These are phyloP conservation scores for Moesziomyces sp. DNA, from an alignment of 1,284 basidiomycete genomes.

Conservation along the genomic window DNA sequence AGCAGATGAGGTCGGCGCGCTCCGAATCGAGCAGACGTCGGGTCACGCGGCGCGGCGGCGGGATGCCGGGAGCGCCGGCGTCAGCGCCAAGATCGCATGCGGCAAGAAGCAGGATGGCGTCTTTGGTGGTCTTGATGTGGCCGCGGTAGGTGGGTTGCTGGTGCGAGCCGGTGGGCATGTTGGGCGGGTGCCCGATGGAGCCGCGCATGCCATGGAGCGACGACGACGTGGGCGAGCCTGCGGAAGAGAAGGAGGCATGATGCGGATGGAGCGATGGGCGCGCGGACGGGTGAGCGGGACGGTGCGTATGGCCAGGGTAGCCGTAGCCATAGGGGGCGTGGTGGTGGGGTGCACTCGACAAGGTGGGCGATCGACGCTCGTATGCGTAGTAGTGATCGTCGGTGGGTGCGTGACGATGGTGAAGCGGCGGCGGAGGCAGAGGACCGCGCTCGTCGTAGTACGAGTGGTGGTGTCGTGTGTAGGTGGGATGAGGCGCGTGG, in stretches of 20 bases:
- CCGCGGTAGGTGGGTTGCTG: slow-evolving; percentile 64
- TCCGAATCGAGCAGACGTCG: slow-evolving; percentile 63
- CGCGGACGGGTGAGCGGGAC: slow-evolving; percentile 16
- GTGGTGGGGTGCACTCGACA: slow-evolving; percentile 14
- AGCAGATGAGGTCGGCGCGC: slow-evolving; percentile 58
- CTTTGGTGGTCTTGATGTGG: slow-evolving; percentile 63
- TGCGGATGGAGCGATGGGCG: slow-evolving; percentile 24
- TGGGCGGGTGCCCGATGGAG: slow-evolving; percentile 16
- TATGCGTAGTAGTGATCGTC: slow-evolving; percentile 31
- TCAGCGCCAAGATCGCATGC: slow-evolving; percentile 60
- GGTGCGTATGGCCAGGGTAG: slow-evolving; percentile 26
- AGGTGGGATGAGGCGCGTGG: slow-evolving; percentile 29
- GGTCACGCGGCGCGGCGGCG: slow-evolving; percentile 59
- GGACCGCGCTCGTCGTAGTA: slow-evolving; percentile 48
- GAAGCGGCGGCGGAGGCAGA: slow-evolving; percentile 38
- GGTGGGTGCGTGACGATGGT: slow-evolving; percentile 25
- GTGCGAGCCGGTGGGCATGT: slow-evolving; percentile 32
- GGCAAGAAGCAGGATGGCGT: slow-evolving; percentile 64
- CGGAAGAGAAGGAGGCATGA: slow-evolving; percentile 29
- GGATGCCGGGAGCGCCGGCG: slow-evolving; percentile 19
- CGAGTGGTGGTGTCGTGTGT: slow-evolving; percentile 39
- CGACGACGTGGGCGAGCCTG: slow-evolving; percentile 20
- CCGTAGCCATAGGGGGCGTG: slow-evolving; percentile 18
- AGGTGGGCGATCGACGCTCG: slow-evolving; percentile 18
- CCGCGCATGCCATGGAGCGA: slow-evolving; percentile 30